Percentiles rank a stretch among this genome's conserved stretches.
Evolutionary conservation across 495 filamentous ascomycete genomes (phyloP).

Genomic region (Xylaria intraflava): DNA sequence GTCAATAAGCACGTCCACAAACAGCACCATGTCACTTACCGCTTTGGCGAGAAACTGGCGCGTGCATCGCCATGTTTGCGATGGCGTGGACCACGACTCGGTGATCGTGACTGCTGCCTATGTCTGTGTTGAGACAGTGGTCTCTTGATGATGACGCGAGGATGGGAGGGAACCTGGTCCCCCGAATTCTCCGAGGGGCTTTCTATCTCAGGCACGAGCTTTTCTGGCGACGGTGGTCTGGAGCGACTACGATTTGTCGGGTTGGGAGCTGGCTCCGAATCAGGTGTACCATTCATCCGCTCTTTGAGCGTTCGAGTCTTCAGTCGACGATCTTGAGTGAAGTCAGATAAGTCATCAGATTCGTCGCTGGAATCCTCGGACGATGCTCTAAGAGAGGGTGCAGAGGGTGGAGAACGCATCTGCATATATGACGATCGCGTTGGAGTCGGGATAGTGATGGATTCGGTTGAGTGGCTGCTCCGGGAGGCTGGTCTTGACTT

Average conservation of each 20-base stretch:
- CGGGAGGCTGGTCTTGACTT: conserved; percentile 19
- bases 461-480: conserved; percentile 26
- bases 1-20: not conserved
- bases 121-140: conserved; percentile 15
- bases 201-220: conserved; percentile 19
- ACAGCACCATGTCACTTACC: conserved; percentile 21
- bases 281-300: conserved; percentile 15
- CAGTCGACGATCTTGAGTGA: conserved; percentile 29
- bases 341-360: conserved; percentile 31
- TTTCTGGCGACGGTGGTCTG: conserved; percentile 16
- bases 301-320: conserved; percentile 16
- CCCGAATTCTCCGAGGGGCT: conserved; percentile 26
- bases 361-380: conserved; percentile 34
- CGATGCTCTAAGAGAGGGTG: conserved; percentile 30
- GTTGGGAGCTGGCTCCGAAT: conserved; percentile 11
- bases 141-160: conserved; percentile 19
- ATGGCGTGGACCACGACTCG: conserved; percentile 19
- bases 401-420: conserved; percentile 33
- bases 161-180: conserved; percentile 17
- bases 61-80: conserved; percentile 26
- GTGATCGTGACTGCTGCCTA: conserved; percentile 15
- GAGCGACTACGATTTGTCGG: conserved; percentile 15
- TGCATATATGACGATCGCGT: conserved; percentile 32
- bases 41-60: conserved; percentile 29
- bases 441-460: conserved; percentile 33